Percentiles rank a stretch among this genome's conserved stretches.
Conservation (phyloP, 768 basidiomycete genomes). For the Coprinellus aureogranulatus region DNA sequence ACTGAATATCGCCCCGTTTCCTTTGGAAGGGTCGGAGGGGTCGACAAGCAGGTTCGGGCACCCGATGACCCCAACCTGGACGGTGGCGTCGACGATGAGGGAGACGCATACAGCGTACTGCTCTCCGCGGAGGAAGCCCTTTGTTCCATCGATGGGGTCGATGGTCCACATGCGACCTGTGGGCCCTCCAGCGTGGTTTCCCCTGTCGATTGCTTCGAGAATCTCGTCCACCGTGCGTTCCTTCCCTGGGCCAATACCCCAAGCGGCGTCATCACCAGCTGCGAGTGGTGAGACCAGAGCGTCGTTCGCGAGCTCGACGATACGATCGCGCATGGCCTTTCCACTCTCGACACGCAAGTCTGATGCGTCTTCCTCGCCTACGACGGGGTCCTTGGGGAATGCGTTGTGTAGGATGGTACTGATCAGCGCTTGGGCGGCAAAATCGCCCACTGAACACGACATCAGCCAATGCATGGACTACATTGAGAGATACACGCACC, state of each 20-base stretch:
- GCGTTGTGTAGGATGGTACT: conserved; percentile 70
- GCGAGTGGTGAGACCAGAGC: conserved; percentile 56
- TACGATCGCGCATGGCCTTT: conserved; percentile 52
- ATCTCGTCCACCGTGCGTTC: conserved; percentile 54
- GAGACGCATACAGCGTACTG: conserved; percentile 93
- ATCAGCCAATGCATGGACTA: background rate
- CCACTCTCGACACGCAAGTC: conserved; percentile 60
- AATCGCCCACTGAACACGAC: conserved; percentile 72
- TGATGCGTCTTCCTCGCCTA: conserved; percentile 92
- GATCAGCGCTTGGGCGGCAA: conserved; percentile 89
- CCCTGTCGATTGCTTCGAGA: conserved; percentile 85
- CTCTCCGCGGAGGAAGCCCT: conserved; percentile 87
- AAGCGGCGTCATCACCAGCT: conserved; percentile 57
- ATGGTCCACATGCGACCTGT: conserved; percentile 86
- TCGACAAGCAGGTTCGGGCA: conserved; percentile 86
- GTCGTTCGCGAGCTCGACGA: conserved; percentile 81
- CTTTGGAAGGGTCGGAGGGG: conserved; percentile 48
- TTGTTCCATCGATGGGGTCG: conserved; percentile 91
- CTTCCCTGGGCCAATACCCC: conserved; percentile 70
- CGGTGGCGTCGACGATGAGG: conserved; percentile 72
- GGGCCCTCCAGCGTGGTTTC: conserved; percentile 68
- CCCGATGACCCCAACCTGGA: conserved; percentile 83
- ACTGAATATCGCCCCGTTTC: conserved; percentile 79
- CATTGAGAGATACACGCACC: conserved; percentile 45
- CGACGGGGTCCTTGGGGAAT: conserved; percentile 84